phyloP scores from a whole-genome alignment of 2,329 filamentous ascomycete genomes.

The Colletotrichum sidae region DNA sequence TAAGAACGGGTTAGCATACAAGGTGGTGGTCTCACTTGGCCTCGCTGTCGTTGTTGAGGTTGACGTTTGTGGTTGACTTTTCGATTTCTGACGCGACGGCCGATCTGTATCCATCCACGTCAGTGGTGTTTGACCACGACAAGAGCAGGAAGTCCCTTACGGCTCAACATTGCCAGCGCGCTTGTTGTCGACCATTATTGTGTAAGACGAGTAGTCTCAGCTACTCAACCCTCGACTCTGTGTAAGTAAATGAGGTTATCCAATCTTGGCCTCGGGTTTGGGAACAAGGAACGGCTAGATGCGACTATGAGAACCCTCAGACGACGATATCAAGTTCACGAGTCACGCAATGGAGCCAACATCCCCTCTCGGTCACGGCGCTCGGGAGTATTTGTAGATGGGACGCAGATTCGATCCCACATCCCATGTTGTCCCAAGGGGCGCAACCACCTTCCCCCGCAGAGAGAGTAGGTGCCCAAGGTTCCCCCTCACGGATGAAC shows the following conservation, averaged over 20 bases:
- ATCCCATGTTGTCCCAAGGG: neutral
- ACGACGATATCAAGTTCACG: too few relatives aligned
- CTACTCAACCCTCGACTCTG: neutral
- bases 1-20: neutral
- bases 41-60: slow-evolving; percentile 59
- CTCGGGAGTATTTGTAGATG: slow-evolving; percentile 29
- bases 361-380: neutral
- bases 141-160: neutral
- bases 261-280: neutral
- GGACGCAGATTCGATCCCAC: slow-evolving; percentile 19
- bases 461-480: neutral
- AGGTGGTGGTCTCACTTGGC: slow-evolving; percentile 52
- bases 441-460: slow-evolving; percentile 29
- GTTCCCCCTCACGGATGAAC: neutral
- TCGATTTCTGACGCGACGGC: slow-evolving; percentile 14
- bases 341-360: too few relatives aligned
- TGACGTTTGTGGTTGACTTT: slow-evolving; percentile 41
- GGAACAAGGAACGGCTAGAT: neutral
- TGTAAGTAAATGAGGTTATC: neutral
- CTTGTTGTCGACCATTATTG: slow-evolving; percentile 28
- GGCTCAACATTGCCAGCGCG: slow-evolving; percentile 2
- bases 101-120: neutral
- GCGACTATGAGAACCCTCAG: too few relatives aligned
- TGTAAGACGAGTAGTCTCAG: neutral
- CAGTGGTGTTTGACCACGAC: neutral